Evolutionary conservation across 176 grass and related monocot genomes (phyloP).

Genomic region (Eremochloa ophiuroides): DNA sequence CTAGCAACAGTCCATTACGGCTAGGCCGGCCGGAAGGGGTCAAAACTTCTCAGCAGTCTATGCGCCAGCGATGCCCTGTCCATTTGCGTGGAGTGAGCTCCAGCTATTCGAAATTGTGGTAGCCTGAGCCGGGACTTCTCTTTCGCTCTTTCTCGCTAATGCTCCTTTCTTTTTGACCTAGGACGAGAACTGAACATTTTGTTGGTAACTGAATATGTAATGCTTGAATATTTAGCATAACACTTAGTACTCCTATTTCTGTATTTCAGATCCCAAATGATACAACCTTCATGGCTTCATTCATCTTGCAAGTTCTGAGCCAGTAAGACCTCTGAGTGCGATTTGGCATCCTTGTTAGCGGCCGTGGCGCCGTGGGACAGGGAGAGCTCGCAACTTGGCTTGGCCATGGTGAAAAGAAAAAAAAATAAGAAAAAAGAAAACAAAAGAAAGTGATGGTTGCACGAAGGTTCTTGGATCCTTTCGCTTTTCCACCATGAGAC

Average conservation of each 20-base stretch:
- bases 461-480: slow-evolving; percentile 37
- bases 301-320: no score
- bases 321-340: not conserved
- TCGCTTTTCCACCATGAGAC: not conserved
- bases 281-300: no score
- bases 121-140: not conserved
- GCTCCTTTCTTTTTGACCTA: not conserved
- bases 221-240: no score
- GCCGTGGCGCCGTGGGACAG: not conserved
- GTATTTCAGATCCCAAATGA: no score
- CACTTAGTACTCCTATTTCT: no score
- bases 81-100: not conserved
- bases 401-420: not conserved
- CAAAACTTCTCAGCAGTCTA: not conserved
- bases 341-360: not conserved
- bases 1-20: not conserved
- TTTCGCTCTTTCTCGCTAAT: not conserved
- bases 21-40: not conserved
- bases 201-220: no score
- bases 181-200: not conserved
- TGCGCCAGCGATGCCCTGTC: not conserved
- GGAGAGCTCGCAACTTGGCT: not conserved
- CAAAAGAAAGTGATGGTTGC: slow-evolving; percentile 17
- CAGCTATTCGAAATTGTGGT: not conserved
- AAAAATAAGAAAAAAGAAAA: not conserved